Percentiles rank a stretch among this genome's conserved stretches.
Conservation (phyloP, 345 rosid genomes). For the Brassica rapa region DNA sequence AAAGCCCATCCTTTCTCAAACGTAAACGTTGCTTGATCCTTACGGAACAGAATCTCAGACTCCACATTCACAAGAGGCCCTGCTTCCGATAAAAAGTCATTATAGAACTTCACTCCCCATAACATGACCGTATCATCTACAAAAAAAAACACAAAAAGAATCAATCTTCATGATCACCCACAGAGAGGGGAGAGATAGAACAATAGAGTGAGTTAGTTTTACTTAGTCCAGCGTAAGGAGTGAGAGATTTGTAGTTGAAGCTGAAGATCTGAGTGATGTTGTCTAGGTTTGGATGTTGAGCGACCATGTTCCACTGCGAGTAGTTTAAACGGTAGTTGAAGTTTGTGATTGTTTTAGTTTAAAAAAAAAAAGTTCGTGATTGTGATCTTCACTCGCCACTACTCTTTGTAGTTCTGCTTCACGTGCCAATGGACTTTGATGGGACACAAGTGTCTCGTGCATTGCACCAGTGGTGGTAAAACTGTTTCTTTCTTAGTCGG, state of each 20-base stretch:
- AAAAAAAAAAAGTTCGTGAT: conserved; percentile 86
- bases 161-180: neutral
- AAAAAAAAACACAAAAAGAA: neutral
- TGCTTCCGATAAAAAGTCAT: conserved; percentile 78
- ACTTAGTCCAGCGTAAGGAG: conserved; percentile 80
- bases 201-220: conserved; percentile 26
- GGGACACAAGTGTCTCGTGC: conserved; percentile 92
- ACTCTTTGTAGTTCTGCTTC: conserved; percentile 81
- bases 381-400: conserved; percentile 90
- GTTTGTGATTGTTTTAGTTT: conserved; percentile 81
- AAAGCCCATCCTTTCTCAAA: conserved; percentile 95
- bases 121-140: conserved; percentile 91
- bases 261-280: conserved; percentile 76
- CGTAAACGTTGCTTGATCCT: conserved; percentile 70
- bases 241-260: conserved; percentile 66
- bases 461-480: conserved; percentile 59
- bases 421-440: conserved; percentile 86
- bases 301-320: conserved; percentile 83
- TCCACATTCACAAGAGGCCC: conserved; percentile 84
- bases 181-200: neutral
- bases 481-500: conserved; percentile 43
- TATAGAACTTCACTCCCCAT: conserved; percentile 86
- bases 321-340: conserved; percentile 79
- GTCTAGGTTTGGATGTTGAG: conserved; percentile 84
- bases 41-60: conserved; percentile 78